Evolutionary conservation across 1,284 basidiomycete species (phyloP).

Genomic region (Cystobasidiaceae sp.): DNA sequence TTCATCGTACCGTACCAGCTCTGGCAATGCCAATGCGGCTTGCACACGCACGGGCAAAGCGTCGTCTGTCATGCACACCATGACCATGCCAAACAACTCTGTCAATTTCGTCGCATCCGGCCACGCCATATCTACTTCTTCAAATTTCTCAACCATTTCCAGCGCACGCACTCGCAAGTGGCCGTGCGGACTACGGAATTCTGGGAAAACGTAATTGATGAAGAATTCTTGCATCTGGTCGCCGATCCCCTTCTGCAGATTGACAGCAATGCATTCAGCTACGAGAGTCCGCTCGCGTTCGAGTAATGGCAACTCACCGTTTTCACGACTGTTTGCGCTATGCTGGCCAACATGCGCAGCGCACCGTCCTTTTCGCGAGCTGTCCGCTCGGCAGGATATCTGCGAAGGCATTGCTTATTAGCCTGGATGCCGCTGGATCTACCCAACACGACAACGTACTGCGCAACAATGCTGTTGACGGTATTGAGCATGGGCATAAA

Average conservation of each 20-base stretch:
- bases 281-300: background rate
- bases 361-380: slow-evolving; percentile 70
- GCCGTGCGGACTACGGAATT: slow-evolving; percentile 59
- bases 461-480: slow-evolving; percentile 63
- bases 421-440: background rate
- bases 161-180: slow-evolving; percentile 72
- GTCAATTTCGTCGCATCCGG: slow-evolving; percentile 42
- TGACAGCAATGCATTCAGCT: background rate
- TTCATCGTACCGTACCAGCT: slow-evolving; percentile 59
- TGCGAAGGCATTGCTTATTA: background rate
- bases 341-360: slow-evolving; percentile 68
- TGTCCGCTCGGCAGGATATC: slow-evolving; percentile 40
- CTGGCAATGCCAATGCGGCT: slow-evolving; percentile 71
- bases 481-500: slow-evolving; percentile 72
- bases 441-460: no score
- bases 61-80: slow-evolving; percentile 22
- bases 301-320: slow-evolving; percentile 16
- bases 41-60: slow-evolving; percentile 72
- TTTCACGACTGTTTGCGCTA: slow-evolving; percentile 49
- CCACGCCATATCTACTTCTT: slow-evolving; percentile 64
- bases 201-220: slow-evolving; percentile 64
- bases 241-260: slow-evolving; percentile 60
- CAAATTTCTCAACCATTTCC: slow-evolving; percentile 68
- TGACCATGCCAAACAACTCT: slow-evolving; percentile 27
- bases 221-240: slow-evolving; percentile 70